phyloP scores from a whole-genome alignment of 768 basidiomycete species.

The Cantharellus cinnabarinus region DNA sequence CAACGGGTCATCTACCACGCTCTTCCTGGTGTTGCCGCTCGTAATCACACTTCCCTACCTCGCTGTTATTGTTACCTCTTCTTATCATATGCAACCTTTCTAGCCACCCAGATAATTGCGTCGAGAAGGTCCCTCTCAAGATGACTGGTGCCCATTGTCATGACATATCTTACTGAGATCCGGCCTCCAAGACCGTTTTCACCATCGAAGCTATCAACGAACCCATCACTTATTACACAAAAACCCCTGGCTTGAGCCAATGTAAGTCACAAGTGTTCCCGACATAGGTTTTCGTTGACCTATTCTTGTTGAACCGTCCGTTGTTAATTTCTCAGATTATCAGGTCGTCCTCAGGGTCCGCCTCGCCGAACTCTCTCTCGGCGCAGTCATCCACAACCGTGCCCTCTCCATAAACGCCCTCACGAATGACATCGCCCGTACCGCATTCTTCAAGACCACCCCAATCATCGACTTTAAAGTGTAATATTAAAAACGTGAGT shows the following conservation, averaged over 20 bases:
- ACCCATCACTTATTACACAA: slow-evolving; percentile 48
- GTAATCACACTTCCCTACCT: background rate
- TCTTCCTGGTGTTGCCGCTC: slow-evolving; percentile 43
- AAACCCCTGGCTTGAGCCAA: slow-evolving; percentile 47
- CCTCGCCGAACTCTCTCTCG: slow-evolving; percentile 39
- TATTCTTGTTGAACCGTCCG: background rate
- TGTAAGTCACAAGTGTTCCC: slow-evolving; percentile 17
- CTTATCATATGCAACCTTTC: slow-evolving; percentile 9
- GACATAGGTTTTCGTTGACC: background rate
- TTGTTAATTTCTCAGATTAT: background rate
- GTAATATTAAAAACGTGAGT: slow-evolving; percentile 4
- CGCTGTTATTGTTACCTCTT: background rate
- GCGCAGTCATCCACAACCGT: slow-evolving; percentile 20
- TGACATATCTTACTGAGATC: slow-evolving; percentile 59
- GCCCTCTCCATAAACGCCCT: slow-evolving; percentile 15
- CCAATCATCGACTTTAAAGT: slow-evolving; percentile 20
- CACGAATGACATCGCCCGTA: slow-evolving; percentile 13
- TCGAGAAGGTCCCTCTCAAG: too few relatives aligned
- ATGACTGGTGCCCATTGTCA: slow-evolving; percentile 29
- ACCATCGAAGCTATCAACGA: slow-evolving; percentile 63
- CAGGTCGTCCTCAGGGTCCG: slow-evolving; percentile 38
- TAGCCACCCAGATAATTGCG: too few relatives aligned
- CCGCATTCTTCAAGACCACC: slow-evolving; percentile 19
- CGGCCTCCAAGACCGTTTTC: slow-evolving; percentile 41
- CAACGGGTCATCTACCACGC: slow-evolving; percentile 48